These are phyloP conservation scores for Aspergillus sp. DNA, from an alignment of 2,329 filamentous ascomycete species.

Conservation along the genomic window DNA sequence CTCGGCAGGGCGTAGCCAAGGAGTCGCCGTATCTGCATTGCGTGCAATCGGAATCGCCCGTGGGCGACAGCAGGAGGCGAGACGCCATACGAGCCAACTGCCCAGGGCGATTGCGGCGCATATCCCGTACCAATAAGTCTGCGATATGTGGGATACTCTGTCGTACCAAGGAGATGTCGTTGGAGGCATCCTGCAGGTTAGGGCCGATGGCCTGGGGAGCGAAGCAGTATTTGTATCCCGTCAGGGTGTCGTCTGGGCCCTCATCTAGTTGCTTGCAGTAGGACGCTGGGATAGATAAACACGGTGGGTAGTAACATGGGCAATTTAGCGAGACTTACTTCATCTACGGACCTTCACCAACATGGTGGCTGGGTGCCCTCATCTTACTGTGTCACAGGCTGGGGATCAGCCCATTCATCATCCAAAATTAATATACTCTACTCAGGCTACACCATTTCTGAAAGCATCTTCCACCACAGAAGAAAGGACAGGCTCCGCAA, in stretches of 20 bases:
- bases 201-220: neutral
- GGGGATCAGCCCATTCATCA: no score
- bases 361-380: conserved; percentile 1
- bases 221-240: conserved; percentile 4
- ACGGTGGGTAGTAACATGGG: neutral
- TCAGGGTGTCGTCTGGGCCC: neutral
- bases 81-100: conserved; percentile 3
- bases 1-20: conserved; percentile 2
- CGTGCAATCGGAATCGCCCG: neutral
- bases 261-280: conserved; percentile 5
- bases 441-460: no score
- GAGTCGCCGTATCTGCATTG: neutral
- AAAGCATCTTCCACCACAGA: no score
- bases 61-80: neutral
- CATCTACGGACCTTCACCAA: conserved; percentile 1
- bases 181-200: conserved; percentile 6
- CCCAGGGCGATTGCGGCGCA: neutral
- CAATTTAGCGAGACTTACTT: neutral
- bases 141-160: conserved; percentile 4
- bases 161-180: conserved; percentile 3
- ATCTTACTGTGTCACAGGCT: no score
- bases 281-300: conserved; percentile 1
- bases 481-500: no score
- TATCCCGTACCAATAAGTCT: conserved; percentile 4
- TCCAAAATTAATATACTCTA: no score